A percentile compares a stretch with the other conserved stretches of the same genome.
Evolutionary conservation across 164 flowering plant species (phyloP).

Genomic region (Houttuynia cordata): DNA sequence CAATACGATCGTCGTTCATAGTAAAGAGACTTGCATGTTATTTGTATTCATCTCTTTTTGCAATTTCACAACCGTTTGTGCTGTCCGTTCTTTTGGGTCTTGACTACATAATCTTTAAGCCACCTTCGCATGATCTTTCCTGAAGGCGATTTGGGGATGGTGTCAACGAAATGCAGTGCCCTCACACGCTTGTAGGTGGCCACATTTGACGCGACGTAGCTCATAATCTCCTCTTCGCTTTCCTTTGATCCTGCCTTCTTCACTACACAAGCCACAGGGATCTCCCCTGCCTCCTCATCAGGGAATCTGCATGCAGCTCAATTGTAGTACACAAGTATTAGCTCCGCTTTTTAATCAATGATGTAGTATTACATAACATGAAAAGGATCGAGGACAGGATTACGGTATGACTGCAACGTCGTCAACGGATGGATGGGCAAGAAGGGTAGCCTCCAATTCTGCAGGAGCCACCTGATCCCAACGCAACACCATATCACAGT

Average conservation of each 20-base stretch:
- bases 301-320: slow-evolving; percentile 51
- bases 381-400: too few relatives aligned
- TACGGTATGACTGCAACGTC: slow-evolving; percentile 94
- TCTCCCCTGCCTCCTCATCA: slow-evolving; percentile 94
- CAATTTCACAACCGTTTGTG: background rate
- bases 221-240: slow-evolving; percentile 60
- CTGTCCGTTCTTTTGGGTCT: slow-evolving; percentile 3
- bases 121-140: slow-evolving; percentile 92
- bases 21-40: too few relatives aligned
- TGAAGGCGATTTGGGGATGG: slow-evolving; percentile 84
- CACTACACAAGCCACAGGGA: slow-evolving; percentile 92
- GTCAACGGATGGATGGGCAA: slow-evolving; percentile 73
- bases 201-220: slow-evolving; percentile 72
- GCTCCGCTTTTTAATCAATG: too few relatives aligned
- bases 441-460: slow-evolving; percentile 83
- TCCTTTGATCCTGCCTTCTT: slow-evolving; percentile 45
- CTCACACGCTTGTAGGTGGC: slow-evolving; percentile 77
- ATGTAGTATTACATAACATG: too few relatives aligned
- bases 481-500: background rate
- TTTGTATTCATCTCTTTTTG: too few relatives aligned
- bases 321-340: background rate
- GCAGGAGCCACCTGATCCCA: slow-evolving; percentile 85
- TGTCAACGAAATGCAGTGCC: slow-evolving; percentile 58
- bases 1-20: too few relatives aligned
- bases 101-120: slow-evolving; percentile 39